Evolutionary conservation across 495 filamentous ascomycete genomes (phyloP).

Genomic region (Aspergillus sclerotioniger): DNA sequence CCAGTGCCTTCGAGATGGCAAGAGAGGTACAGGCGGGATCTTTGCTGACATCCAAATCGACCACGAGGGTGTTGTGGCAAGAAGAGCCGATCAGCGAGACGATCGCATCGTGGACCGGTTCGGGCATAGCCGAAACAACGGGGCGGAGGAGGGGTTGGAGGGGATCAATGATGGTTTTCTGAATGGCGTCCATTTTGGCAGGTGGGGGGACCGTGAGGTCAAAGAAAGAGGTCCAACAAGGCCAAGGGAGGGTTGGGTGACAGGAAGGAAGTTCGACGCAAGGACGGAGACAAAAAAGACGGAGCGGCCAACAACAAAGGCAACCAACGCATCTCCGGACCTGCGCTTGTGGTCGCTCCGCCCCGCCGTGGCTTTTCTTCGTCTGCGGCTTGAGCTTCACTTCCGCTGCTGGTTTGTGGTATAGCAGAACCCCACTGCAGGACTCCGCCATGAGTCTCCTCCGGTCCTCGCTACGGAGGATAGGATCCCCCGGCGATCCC

Average conservation of each 20-base stretch:
- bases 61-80: constrained; percentile 81
- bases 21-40: constrained; percentile 75
- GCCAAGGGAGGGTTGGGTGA: not conserved
- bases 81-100: constrained; percentile 73
- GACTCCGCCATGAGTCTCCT: constrained; percentile 43
- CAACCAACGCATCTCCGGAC: constrained; percentile 8
- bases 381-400: constrained; percentile 11
- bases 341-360: constrained; percentile 37
- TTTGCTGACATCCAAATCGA: constrained; percentile 72
- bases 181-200: constrained; percentile 38
- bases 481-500: constrained; percentile 31
- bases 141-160: constrained; percentile 69
- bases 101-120: constrained; percentile 71
- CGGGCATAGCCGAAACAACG: constrained; percentile 74
- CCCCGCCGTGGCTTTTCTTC: constrained; percentile 31
- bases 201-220: not conserved
- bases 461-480: constrained; percentile 40
- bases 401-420: constrained; percentile 1
- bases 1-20: constrained; percentile 85
- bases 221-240: not conserved
- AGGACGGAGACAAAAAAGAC: not conserved
- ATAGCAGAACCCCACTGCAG: constrained; percentile 11
- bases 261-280: not conserved
- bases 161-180: constrained; percentile 55
- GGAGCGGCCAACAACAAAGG: not conserved